Percentiles rank a stretch among this genome's conserved stretches.
These are phyloP conservation scores for Colletotrichum sp. DNA, from an alignment of 2,329 filamentous ascomycete species.

Conservation along the genomic window DNA sequence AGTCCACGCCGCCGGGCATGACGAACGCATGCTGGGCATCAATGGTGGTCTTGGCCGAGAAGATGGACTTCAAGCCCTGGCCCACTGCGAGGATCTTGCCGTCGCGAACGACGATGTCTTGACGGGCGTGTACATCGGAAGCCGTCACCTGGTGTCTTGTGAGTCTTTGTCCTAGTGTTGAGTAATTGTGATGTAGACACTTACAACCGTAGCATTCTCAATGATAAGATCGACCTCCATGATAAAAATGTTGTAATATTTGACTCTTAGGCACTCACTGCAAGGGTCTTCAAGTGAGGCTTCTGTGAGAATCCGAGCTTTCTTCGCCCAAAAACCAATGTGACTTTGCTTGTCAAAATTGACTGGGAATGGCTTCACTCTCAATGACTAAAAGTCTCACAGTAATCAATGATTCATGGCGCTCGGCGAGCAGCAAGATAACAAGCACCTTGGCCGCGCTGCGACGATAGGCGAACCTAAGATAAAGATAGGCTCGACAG, in stretches of 20 bases:
- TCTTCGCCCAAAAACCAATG: neutral
- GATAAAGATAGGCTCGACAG: conserved; percentile 8
- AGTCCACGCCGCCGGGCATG: conserved; percentile 43
- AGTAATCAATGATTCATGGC: neutral
- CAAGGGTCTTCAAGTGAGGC: neutral
- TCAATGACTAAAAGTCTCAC: neutral
- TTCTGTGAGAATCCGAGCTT: neutral
- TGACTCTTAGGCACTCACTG: neutral
- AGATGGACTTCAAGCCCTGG: neutral
- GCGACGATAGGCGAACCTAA: neutral
- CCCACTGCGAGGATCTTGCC: conserved; percentile 9
- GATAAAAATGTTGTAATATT: no score
- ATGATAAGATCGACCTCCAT: conserved; percentile 14
- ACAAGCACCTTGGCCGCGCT: neutral
- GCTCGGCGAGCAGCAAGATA: neutral
- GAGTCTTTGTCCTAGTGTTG: neutral
- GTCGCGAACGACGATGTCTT: conserved; percentile 5
- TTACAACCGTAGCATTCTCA: conserved; percentile 10
- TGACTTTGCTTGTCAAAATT: neutral
- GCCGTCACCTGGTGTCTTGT: neutral
- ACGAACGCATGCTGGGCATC: conserved; percentile 10
- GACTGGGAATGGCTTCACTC: neutral
- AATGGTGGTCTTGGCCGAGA: neutral
- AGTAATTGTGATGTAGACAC: neutral
- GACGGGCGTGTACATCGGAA: neutral